Evolutionary conservation across 495 filamentous ascomycete species (phyloP).

Genomic region (Talaromyces trachyspermus): DNA sequence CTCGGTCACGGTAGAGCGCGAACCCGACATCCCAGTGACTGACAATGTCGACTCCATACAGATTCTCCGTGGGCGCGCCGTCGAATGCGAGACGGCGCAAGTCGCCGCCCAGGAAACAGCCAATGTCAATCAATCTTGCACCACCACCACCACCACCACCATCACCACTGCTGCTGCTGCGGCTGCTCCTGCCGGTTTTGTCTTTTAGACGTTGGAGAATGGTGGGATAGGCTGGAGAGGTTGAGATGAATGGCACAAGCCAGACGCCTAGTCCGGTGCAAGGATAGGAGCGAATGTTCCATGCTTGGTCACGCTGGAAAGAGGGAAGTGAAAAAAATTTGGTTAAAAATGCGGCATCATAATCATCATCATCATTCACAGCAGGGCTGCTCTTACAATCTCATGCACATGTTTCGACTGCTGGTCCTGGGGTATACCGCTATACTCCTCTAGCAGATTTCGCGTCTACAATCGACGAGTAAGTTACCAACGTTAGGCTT

Average conservation of each 20-base stretch:
- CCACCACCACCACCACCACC: slow-evolving; percentile 3
- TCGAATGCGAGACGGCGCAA: slow-evolving; percentile 23
- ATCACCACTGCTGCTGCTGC: no score
- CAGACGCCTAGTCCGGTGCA: slow-evolving; percentile 31
- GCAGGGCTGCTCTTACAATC: background rate
- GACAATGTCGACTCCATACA: slow-evolving; percentile 22
- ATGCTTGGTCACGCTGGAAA: slow-evolving; percentile 9
- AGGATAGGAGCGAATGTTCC: slow-evolving; percentile 21
- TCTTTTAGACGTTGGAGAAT: slow-evolving; percentile 13
- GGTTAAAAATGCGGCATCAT: background rate
- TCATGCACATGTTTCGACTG: slow-evolving; percentile 9
- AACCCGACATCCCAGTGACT: slow-evolving; percentile 21
- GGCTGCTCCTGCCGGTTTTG: no score
- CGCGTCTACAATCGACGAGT: slow-evolving; percentile 13
- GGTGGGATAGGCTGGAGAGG: slow-evolving; percentile 15
- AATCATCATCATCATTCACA: background rate
- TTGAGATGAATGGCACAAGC: slow-evolving; percentile 24
- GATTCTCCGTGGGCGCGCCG: slow-evolving; percentile 17
- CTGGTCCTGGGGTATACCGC: slow-evolving; percentile 14
- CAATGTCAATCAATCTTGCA: slow-evolving; percentile 25
- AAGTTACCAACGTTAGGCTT: slow-evolving; percentile 7
- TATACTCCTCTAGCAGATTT: slow-evolving; percentile 18
- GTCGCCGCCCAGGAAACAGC: slow-evolving; percentile 31
- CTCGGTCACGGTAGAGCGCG: slow-evolving; percentile 25
- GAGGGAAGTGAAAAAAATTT: background rate